Conservation (phyloP, 352 stramenopile genomes). For the Phytophthora uliginosa region DNA sequence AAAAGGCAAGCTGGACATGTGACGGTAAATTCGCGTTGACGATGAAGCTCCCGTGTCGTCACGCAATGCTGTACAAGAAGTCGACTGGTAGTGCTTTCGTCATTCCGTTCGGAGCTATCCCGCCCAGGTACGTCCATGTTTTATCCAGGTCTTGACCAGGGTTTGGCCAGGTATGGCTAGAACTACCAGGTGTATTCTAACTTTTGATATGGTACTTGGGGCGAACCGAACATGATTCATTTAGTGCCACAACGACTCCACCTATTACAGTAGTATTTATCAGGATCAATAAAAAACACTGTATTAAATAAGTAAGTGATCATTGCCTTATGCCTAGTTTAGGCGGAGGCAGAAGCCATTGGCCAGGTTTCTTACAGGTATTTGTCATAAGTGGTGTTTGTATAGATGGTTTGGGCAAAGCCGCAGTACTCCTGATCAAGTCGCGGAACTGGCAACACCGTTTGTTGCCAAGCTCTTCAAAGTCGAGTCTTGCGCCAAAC, state of each 20-base stretch:
- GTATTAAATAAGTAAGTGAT: too few species aligned
- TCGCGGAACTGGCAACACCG: constrained; percentile 4
- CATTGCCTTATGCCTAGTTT: too few species aligned
- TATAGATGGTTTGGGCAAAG: constrained; percentile 19
- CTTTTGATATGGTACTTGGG: too few species aligned
- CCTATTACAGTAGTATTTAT: too few species aligned
- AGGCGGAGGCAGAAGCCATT: too few species aligned
- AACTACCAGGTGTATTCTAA: background rate
- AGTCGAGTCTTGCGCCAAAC: too few species aligned
- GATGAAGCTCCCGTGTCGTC: constrained; percentile 16
- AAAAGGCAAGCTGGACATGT: constrained; percentile 7
- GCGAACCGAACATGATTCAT: too few species aligned
- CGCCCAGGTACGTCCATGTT: background rate
- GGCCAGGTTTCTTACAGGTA: background rate
- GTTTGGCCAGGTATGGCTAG: background rate
- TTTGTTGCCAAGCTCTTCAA: constrained; percentile 21
- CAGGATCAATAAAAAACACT: too few species aligned
- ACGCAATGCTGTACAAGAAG: constrained; percentile 16
- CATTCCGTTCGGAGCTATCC: constrained; percentile 7
- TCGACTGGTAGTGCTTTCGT: background rate
- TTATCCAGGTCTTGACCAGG: constrained; percentile 4
- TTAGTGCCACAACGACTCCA: too few species aligned
- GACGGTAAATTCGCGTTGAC: constrained; percentile 17
- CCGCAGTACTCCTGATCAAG: background rate
- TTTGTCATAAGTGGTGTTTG: background rate